Evolutionary conservation across 768 basidiomycete genomes (phyloP), one percentile per base, ranked within the genome.

Genomic region (Candolleomyces efflorescens): DNA sequence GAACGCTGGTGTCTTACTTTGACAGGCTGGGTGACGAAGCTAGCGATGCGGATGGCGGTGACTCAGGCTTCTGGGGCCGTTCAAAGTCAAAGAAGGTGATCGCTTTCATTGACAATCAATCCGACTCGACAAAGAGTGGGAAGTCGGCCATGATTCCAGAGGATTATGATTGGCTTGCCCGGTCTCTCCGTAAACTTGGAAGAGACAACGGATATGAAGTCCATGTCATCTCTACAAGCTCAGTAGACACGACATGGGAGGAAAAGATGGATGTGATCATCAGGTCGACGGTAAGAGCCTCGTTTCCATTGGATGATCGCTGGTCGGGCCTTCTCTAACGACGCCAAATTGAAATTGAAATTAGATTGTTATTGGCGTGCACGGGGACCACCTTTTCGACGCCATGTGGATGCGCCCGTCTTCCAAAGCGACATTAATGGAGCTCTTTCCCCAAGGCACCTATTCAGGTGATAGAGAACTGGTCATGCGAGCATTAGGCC

Each of bases 361-460:
- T 17, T 43, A 88, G 87, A 70, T 89, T 56, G 69, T 89, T 27
- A 61, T 90, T 38, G 84, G 87, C 39, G 79, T 83, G 17, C 74
- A 84, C 62, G 82, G 87, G 3, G 65, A 74, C 53, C 81, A 85
- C 60, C 78, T 92, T 26, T 75, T 88, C 61, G 89, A 92, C 66
- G 70, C 82, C 55, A 69, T 88, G 15, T 92, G 85, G 73, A 84
- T 92, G 82, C 82, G 80, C 58, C 81, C 80, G 4, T 80, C 82
- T 23, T 63, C 76, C 15, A 74, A 79, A 23, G 77, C 88, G 20
- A 84, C 85, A 3, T 75, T 92, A 37, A 82, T 92, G 73, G 92
- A 94, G 71, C 77, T 93, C 64, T 92, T 89, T 71, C 87, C 84
- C 18, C 73, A 78, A 2, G 81, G 80, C n/a, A 78, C 78, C 18